Percentiles rank a stretch among this genome's conserved stretches.
These are phyloP conservation scores for Komagataella pseudopastoris DNA, from an alignment of 805 yeast species.

Conservation along the genomic window DNA sequence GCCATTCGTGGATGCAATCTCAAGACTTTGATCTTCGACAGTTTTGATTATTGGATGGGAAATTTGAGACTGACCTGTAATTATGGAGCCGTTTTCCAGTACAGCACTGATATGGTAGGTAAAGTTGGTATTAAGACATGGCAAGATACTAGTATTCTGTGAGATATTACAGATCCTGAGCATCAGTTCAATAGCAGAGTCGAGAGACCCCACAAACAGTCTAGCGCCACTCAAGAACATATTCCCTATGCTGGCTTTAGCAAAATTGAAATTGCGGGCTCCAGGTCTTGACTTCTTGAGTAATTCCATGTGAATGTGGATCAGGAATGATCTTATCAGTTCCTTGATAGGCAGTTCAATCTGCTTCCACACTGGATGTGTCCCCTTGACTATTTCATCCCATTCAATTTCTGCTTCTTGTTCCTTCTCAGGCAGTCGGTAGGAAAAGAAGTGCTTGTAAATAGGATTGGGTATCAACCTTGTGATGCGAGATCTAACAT, in stretches of 20 bases:
- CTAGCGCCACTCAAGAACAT: slow-evolving; percentile 73
- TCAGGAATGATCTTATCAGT: slow-evolving; percentile 61
- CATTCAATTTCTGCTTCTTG: slow-evolving; percentile 55
- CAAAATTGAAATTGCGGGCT: slow-evolving; percentile 51
- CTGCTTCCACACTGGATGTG: slow-evolving; percentile 53
- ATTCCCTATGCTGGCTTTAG: slow-evolving; percentile 77
- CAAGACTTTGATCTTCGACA: slow-evolving; percentile 7
- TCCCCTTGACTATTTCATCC: slow-evolving; percentile 68
- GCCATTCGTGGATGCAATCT: neutral
- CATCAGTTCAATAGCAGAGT: slow-evolving; percentile 69
- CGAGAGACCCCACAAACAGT: slow-evolving; percentile 71
- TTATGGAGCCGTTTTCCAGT: slow-evolving; percentile 51
- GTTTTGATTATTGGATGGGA: slow-evolving; percentile 61
- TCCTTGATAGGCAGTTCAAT: slow-evolving; percentile 52
- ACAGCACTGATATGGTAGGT: slow-evolving; percentile 78
- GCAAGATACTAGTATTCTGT: slow-evolving; percentile 43
- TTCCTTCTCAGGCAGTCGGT: slow-evolving; percentile 35
- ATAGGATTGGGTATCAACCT: slow-evolving; percentile 49
- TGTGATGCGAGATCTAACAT: slow-evolving; percentile 69
- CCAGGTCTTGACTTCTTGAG: slow-evolving; percentile 48
- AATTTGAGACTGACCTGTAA: slow-evolving; percentile 87
- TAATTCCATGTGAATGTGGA: slow-evolving; percentile 68
- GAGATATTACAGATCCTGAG: slow-evolving; percentile 49
- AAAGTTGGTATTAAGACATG: slow-evolving; percentile 76
- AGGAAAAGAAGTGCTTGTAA: slow-evolving; percentile 24